Evolutionary conservation across 371 early-diverging fungal genomes (phyloP).

Genomic region (Dinochytrium kinnereticum): DNA sequence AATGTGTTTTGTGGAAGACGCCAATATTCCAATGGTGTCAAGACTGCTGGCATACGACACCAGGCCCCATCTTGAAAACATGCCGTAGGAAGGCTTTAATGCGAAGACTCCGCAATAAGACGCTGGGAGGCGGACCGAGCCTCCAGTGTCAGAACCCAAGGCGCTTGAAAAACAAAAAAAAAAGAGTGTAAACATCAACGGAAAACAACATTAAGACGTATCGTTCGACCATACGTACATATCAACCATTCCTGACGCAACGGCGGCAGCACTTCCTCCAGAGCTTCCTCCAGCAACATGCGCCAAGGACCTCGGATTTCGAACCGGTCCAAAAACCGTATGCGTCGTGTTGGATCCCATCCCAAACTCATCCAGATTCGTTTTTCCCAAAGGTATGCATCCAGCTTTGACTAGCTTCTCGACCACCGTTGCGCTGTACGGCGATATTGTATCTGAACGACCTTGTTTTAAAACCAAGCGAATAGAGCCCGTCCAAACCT

Average conservation of each 20-base stretch:
- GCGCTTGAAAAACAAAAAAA: constrained; percentile 62
- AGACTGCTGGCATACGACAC: constrained; percentile 87
- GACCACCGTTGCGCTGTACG: constrained; percentile 81
- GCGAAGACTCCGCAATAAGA: constrained; percentile 93
- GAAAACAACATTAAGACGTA: not conserved
- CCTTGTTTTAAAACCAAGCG: not conserved
- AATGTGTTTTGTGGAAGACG: constrained; percentile 63
- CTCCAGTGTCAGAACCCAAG: constrained; percentile 94
- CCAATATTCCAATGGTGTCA: constrained; percentile 86
- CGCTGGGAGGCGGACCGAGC: constrained; percentile 91
- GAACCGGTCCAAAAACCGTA: constrained; percentile 44
- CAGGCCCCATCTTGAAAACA: constrained; percentile 84
- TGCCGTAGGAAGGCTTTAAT: constrained; percentile 92
- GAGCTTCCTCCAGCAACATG: constrained; percentile 90
- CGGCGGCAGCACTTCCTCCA: constrained; percentile 93
- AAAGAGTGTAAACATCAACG: not conserved
- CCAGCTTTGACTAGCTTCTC: constrained; percentile 65
- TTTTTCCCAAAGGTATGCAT: constrained; percentile 78
- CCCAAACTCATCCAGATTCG: constrained; percentile 98
- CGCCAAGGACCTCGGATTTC: constrained; percentile 39
- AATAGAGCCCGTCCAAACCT: constrained; percentile 45
- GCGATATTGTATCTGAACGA: constrained; percentile 51
- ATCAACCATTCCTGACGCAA: constrained; percentile 75
- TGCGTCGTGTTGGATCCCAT: constrained; percentile 75
- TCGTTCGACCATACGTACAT: too few species aligned